Conservation (phyloP, 2,329 filamentous ascomycete genomes). For the Colletotrichum trifolii region DNA sequence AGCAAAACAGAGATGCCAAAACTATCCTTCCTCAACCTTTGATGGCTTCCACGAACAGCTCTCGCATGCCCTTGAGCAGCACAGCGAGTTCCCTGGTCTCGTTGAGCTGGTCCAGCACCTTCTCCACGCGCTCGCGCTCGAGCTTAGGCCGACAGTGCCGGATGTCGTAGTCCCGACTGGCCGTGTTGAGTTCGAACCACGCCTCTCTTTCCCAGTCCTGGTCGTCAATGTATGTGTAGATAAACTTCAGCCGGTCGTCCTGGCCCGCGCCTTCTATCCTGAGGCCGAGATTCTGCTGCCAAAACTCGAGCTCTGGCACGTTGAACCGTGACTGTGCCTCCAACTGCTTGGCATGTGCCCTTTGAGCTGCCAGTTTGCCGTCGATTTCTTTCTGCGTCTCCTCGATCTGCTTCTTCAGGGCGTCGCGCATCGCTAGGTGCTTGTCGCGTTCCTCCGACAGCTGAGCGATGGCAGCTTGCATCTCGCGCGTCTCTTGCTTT, state of each 20-base stretch:
- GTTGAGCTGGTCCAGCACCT: slow-evolving; percentile 82
- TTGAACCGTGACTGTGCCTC: slow-evolving; percentile 90
- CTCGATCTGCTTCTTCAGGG: slow-evolving; percentile 69
- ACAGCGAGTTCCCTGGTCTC: slow-evolving; percentile 79
- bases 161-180: slow-evolving; percentile 85
- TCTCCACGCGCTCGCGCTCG: slow-evolving; percentile 80
- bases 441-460: slow-evolving; percentile 70
- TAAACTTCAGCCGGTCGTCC: slow-evolving; percentile 88
- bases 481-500: slow-evolving; percentile 80
- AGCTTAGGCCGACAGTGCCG: slow-evolving; percentile 84
- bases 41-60: slow-evolving; percentile 77
- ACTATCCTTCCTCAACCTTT: slow-evolving; percentile 54
- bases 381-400: slow-evolving; percentile 78
- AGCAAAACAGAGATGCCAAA: not conserved
- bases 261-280: slow-evolving; percentile 89
- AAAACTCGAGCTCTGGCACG: slow-evolving; percentile 93
- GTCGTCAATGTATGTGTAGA: slow-evolving; percentile 89
- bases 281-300: slow-evolving; percentile 90
- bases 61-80: slow-evolving; percentile 85
- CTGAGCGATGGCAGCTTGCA: slow-evolving; percentile 70
- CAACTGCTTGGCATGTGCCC: slow-evolving; percentile 77
- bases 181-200: slow-evolving; percentile 91
- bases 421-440: slow-evolving; percentile 67
- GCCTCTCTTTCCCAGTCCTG: slow-evolving; percentile 89
- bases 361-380: slow-evolving; percentile 75